A percentile compares a stretch with the other conserved stretches of the same genome.
Evolutionary conservation across 2,329 filamentous ascomycete species (phyloP).

Genomic region (Fusarium sp.): DNA sequence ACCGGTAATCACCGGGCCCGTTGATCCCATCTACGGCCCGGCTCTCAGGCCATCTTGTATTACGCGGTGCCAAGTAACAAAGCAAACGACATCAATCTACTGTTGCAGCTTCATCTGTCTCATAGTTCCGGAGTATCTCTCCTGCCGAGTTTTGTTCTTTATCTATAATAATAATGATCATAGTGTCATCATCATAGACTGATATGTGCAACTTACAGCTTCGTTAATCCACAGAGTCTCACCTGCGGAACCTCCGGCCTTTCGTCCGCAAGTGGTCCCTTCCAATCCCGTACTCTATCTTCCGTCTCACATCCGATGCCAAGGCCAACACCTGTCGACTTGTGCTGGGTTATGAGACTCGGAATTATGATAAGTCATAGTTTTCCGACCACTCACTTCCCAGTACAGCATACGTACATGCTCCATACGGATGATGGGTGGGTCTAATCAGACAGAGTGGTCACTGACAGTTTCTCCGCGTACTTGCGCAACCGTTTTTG

Average conservation of each 20-base stretch:
- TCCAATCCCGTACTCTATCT: constrained; percentile 8
- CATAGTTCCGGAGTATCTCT: constrained; percentile 11
- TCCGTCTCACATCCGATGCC: constrained; percentile 37
- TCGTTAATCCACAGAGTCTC: constrained; percentile 34
- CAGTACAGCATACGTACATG: constrained; percentile 1
- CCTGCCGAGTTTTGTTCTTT: constrained; percentile 23
- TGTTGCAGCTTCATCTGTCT: background rate
- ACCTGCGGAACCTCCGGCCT: constrained; percentile 19
- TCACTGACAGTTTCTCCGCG: constrained; percentile 29
- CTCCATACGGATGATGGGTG: constrained; percentile 17
- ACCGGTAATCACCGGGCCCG: background rate
- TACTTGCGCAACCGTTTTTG: constrained; percentile 27
- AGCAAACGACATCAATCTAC: too few species aligned
- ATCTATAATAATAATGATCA: background rate
- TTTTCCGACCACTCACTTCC: constrained; percentile 7
- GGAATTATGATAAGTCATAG: constrained; percentile 42
- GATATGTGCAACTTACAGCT: constrained; percentile 3
- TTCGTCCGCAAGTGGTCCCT: background rate
- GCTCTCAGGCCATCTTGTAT: constrained; percentile 5
- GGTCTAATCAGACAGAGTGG: constrained; percentile 46
- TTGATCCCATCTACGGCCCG: constrained; percentile 8
- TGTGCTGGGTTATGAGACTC: constrained; percentile 23
- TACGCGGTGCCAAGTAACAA: constrained; percentile 10
- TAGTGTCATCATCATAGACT: constrained; percentile 43
- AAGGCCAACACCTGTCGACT: constrained; percentile 21